phyloP scores from a whole-genome alignment of 352 stramenopile genomes.

The Globisporangium nodosum region DNA sequence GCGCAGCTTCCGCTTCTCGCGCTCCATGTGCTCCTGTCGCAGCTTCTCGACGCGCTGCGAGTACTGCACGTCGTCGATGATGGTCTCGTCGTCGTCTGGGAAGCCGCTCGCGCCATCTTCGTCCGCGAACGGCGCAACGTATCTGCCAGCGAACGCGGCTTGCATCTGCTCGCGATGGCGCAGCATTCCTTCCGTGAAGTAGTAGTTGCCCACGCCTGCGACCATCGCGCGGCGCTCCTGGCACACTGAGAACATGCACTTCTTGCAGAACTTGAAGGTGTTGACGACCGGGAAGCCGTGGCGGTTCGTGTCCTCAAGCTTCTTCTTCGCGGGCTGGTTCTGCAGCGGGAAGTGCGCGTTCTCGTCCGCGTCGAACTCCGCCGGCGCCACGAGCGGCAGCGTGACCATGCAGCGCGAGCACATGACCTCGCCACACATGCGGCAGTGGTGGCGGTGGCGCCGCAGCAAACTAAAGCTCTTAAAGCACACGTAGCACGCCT shows the following conservation, averaged over 20 bases:
- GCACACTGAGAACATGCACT: constrained; percentile 63
- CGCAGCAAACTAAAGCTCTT: constrained; percentile 65
- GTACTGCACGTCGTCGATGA: constrained; percentile 22
- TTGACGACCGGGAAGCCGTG: constrained; percentile 59
- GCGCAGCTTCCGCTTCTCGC: constrained; percentile 48
- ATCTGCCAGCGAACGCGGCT: constrained; percentile 11
- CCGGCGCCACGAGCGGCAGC: constrained; percentile 50
- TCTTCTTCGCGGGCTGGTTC: constrained; percentile 39
- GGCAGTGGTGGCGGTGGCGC: constrained; percentile 64
- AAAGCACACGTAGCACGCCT: constrained; percentile 60
- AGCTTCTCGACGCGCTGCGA: constrained; percentile 47
- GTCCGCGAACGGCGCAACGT: constrained; percentile 18
- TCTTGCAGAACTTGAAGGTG: constrained; percentile 70
- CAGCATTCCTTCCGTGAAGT: constrained; percentile 38
- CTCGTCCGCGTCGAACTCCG: constrained; percentile 7
- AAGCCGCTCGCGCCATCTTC: constrained; percentile 31
- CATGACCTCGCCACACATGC: constrained; percentile 75
- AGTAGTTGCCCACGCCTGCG: constrained; percentile 38
- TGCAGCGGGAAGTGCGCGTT: constrained; percentile 19
- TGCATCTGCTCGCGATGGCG: constrained; percentile 33
- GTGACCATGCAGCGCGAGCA: constrained; percentile 61
- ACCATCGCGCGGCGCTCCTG: constrained; percentile 58
- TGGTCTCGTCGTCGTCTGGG: constrained; percentile 34
- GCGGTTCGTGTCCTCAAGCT: constrained; percentile 25
- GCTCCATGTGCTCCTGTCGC: constrained; percentile 56